phyloP scores from a whole-genome alignment of 768 basidiomycete species.

The Tremella mesenterica region DNA sequence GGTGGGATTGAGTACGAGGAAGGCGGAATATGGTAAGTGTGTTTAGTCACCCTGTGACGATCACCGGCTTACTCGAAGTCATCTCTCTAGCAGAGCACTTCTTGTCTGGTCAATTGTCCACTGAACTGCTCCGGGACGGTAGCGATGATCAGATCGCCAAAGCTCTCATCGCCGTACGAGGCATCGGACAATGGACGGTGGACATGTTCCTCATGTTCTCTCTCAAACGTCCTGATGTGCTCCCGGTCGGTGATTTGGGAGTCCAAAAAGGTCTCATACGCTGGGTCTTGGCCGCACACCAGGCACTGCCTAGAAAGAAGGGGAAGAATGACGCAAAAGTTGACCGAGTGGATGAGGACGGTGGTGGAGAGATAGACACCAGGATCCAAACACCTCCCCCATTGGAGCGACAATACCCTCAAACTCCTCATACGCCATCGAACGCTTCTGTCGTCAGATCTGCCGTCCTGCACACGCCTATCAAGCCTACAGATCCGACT shows the following conservation, averaged over 20 bases:
- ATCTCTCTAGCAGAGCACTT: slow-evolving; percentile 71
- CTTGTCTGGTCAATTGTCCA: slow-evolving; percentile 67
- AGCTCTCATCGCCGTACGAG: slow-evolving; percentile 68
- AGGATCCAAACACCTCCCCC: slow-evolving; percentile 4
- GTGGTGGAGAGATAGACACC: slow-evolving; percentile 20
- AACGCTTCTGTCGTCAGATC: not conserved
- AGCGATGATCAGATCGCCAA: slow-evolving; percentile 66
- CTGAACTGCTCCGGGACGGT: slow-evolving; percentile 60
- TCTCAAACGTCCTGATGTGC: slow-evolving; percentile 69
- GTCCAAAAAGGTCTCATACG: slow-evolving; percentile 54
- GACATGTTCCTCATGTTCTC: slow-evolving; percentile 92
- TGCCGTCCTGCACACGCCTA: slow-evolving; percentile 14
- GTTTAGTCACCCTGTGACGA: not conserved
- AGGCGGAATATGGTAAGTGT: slow-evolving; percentile 73
- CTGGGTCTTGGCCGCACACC: slow-evolving; percentile 41
- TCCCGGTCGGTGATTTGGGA: slow-evolving; percentile 69
- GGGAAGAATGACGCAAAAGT: slow-evolving; percentile 1
- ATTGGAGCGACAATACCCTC: slow-evolving; percentile 1
- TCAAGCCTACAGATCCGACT: not conserved
- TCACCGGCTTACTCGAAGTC: slow-evolving; percentile 49
- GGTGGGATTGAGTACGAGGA: slow-evolving; percentile 73
- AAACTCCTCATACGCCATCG: slow-evolving; percentile 18
- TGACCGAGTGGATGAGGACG: slow-evolving; percentile 11
- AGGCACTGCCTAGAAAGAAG: slow-evolving; percentile 12
- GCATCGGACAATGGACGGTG: slow-evolving; percentile 63